Evolutionary conservation across 495 filamentous ascomycete genomes (phyloP).

Genomic region (Aspergillus conjunctus): DNA sequence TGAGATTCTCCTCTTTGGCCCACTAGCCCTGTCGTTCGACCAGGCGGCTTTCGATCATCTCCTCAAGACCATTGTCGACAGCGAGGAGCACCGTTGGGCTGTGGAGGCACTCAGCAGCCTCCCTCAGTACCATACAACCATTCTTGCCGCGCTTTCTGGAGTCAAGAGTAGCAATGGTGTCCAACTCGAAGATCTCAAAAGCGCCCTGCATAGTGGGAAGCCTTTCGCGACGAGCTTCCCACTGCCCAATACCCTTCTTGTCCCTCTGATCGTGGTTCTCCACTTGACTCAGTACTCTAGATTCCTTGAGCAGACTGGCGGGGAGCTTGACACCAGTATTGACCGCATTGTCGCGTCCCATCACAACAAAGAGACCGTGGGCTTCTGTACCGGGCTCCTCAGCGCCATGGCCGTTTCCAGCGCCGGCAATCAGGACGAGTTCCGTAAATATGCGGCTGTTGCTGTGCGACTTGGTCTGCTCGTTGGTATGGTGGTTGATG

Average conservation of each 20-base stretch:
- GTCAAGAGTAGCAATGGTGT: background rate
- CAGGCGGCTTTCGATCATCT: background rate
- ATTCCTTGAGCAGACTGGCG: conserved; percentile 18
- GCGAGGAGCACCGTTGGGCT: background rate
- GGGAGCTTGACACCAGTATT: background rate
- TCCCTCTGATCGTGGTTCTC: conserved; percentile 32
- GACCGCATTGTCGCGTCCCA: conserved; percentile 5
- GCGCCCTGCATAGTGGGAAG: background rate
- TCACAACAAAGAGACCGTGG: conserved; percentile 30
- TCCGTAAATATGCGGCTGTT: conserved; percentile 32
- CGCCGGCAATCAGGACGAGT: conserved; percentile 17
- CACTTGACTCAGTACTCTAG: conserved; percentile 35
- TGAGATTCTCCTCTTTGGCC: conserved; percentile 9
- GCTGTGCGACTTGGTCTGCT: conserved; percentile 39
- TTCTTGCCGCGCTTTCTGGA: background rate
- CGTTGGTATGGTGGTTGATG: conserved; percentile 39
- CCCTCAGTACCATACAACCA: background rate
- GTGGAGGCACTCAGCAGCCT: background rate
- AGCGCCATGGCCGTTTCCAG: conserved; percentile 38
- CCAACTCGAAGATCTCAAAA: background rate
- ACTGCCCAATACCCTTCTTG: conserved; percentile 34
- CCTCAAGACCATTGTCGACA: background rate
- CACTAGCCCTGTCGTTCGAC: conserved; percentile 6
- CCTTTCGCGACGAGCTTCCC: background rate
- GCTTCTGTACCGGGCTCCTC: conserved; percentile 45